These are phyloP conservation scores for Lizanozyma gosingica DNA, from an alignment of 1,139 yeast genomes.

Conservation along the genomic window DNA sequence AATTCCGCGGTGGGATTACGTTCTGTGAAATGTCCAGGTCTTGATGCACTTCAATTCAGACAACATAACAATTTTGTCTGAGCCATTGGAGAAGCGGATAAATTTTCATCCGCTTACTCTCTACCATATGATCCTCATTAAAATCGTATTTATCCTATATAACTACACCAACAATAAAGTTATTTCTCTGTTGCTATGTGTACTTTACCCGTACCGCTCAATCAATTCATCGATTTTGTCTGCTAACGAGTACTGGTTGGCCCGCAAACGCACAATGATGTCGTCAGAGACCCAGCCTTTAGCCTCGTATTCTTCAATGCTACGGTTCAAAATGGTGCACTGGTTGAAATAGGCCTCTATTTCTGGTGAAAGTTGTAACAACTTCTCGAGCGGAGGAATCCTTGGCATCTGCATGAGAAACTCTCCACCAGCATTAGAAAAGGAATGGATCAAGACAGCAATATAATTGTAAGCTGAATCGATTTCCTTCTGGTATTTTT, in stretches of 20 bases:
- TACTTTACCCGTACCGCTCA: conserved; percentile 5
- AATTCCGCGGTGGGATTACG: no score
- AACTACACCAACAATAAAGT: no score
- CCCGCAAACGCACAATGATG: conserved; percentile 25
- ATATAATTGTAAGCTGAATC: conserved; percentile 15
- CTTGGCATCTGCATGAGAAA: conserved; percentile 33
- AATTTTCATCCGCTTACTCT: no score
- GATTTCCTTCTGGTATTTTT: conserved; percentile 12
- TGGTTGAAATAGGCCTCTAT: conserved; percentile 15
- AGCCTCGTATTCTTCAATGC: conserved; percentile 22
- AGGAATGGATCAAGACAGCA: conserved; percentile 20
- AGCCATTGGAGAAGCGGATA: no score
- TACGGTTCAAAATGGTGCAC: conserved; percentile 15
- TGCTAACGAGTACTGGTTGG: conserved; percentile 11
- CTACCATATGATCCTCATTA: no score
- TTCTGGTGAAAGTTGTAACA: conserved; percentile 5
- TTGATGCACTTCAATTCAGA: no score
- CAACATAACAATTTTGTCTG: no score
- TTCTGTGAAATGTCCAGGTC: no score
- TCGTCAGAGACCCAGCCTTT: conserved; percentile 36
- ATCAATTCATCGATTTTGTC: conserved; percentile 22
- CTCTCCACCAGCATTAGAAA: conserved; percentile 28
- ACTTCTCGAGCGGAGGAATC: conserved; percentile 24
- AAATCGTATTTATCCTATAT: no score
- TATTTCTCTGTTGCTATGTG: no score